Base-by-base conservation (phyloP, 306 rosid genomes). In the Potentilla sterilis region DNA sequence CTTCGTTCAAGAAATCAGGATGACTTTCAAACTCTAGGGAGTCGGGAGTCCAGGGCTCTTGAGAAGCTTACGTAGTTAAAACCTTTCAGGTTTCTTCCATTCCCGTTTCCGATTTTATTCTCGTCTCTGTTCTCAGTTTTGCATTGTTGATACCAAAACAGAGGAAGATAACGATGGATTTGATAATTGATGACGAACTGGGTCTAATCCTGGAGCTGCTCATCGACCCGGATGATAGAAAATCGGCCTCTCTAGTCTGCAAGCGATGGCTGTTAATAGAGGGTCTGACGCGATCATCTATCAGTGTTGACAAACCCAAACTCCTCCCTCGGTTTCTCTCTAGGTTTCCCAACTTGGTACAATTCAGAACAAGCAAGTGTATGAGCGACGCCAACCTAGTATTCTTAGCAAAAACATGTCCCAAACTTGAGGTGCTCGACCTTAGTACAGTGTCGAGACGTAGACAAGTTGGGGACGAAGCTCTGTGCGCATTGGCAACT, bases 131-230 rank as follows among this genome's bases (percentile, higher is more conserved):
- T 43, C 8, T 43, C 47, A 43, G 1, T 43, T 43, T 9, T 7
- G 3, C 28, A 4, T n/a, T 6, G 62, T 21, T 21, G 4, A 2
- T 7, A 9, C 14, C 34, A 55, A n/a, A n/a, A 18, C 21, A 11
- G 21, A 34, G n/a, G 13, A 9, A n/a, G 14, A 21, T 5, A 21
- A 10, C 7, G 7, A 59, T 59, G 40, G 14, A 59, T 12, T 0
- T 59, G 9, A 49, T 71, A 43, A 64, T 74, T 22, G 84, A 81
- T 21, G 81, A 81, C 48, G 78, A 81, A 55, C 42, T 81, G 48
- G 64, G 75, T 44, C 32, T 57, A 42, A 72, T 72, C 42, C 42
- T 81, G 22, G 19, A 47, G 8, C 49, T 71, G 67, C 9, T 81
- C n/a, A 4, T 6, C 32, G 75, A 72, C 75, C 47, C n/a, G 9